These are phyloP conservation scores for Allium cepa DNA, from an alignment of 106 monocot genomes.

Conservation along the genomic window DNA sequence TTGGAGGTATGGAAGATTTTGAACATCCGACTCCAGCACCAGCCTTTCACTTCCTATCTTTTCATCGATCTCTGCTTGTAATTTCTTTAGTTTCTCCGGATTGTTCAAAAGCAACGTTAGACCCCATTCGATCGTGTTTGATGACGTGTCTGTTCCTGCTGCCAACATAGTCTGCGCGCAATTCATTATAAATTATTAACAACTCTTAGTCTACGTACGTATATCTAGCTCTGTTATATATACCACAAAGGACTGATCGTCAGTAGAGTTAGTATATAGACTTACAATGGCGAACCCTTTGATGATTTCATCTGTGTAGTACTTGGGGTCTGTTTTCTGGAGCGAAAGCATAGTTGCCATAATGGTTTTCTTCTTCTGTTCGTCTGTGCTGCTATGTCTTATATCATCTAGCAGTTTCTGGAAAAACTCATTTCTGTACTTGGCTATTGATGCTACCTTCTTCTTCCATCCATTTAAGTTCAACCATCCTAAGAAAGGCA, in stretches of 20 bases:
- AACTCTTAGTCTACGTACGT: too few relatives aligned
- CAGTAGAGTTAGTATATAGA: background rate
- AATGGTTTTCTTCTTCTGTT: background rate
- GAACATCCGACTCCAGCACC: background rate
- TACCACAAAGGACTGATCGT: too few relatives aligned
- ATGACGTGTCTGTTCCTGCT: constrained; percentile 22
- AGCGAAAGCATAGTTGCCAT: background rate
- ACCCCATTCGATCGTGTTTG: constrained; percentile 21
- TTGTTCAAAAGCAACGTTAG: constrained; percentile 29
- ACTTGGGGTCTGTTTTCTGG: constrained; percentile 3
- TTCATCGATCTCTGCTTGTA: constrained; percentile 17
- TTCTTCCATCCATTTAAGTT: constrained; percentile 7
- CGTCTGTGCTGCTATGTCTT: background rate
- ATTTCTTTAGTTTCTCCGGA: constrained; percentile 16
- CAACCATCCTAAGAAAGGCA: constrained; percentile 25
- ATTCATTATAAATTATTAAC: too few relatives aligned
- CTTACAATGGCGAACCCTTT: background rate
- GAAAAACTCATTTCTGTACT: background rate
- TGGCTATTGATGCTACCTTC: background rate
- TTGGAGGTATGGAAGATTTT: background rate
- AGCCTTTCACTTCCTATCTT: constrained; percentile 4
- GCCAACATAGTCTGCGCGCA: constrained; percentile 4
- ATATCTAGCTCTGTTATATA: too few relatives aligned
- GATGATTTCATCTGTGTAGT: constrained; percentile 1
- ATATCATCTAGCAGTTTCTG: background rate